Conservation (phyloP, 1,284 basidiomycete genomes). For the Sanghuangporus sanghuang region DNA sequence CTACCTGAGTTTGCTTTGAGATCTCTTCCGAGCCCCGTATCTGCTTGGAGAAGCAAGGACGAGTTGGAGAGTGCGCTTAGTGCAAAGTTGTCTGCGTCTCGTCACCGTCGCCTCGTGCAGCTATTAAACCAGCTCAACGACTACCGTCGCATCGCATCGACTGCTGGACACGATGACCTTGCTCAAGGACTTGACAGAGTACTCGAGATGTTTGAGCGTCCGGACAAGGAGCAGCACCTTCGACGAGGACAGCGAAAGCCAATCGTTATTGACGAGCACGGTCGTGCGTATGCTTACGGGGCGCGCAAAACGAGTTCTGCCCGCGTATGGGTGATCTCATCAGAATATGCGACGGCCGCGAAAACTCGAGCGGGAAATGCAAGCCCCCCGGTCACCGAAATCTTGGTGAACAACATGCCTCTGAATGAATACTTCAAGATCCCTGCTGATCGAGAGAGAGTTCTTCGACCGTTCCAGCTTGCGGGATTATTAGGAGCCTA, state of each 20-base stretch:
- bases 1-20: constrained; percentile 67
- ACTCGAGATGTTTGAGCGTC: constrained; percentile 60
- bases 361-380: constrained; percentile 14
- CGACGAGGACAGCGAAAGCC: constrained; percentile 50
- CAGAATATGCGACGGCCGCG: constrained; percentile 31
- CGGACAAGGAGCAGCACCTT: constrained; percentile 50
- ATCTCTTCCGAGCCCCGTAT: constrained; percentile 51
- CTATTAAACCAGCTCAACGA: constrained; percentile 72
- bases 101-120: constrained; percentile 64
- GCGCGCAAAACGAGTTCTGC: constrained; percentile 84
- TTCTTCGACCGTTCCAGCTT: constrained; percentile 81
- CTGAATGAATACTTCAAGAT: constrained; percentile 76
- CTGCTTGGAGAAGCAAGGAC: constrained; percentile 64
- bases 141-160: constrained; percentile 62
- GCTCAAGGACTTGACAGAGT: constrained; percentile 49
- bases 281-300: constrained; percentile 80
- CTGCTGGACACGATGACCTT: constrained; percentile 60
- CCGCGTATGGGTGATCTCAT: constrained; percentile 92
- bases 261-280: constrained; percentile 62
- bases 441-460: constrained; percentile 73
- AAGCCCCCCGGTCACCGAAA: constrained; percentile 19
- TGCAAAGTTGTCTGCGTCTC: constrained; percentile 61
- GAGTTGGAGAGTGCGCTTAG: constrained; percentile 57
- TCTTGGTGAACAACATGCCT: constrained; percentile 84
- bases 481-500: constrained; percentile 86